phyloP scores from a whole-genome alignment of 108 stramenopile genomes.

The Fistulifera solaris region DNA sequence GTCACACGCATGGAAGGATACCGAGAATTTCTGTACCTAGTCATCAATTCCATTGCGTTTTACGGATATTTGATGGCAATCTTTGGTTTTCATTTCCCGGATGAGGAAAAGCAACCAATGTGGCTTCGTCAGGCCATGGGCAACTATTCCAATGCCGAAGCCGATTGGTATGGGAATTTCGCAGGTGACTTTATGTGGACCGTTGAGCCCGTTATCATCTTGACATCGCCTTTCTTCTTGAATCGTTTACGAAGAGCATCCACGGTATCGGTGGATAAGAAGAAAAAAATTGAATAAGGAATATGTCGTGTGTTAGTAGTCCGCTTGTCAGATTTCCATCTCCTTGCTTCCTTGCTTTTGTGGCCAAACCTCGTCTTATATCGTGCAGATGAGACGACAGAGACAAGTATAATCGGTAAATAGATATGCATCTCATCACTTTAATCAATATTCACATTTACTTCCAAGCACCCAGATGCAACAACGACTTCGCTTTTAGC shows the following conservation, averaged over 20 bases:
- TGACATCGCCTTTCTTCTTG: constrained; percentile 12
- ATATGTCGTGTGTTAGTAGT: background rate
- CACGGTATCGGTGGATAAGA: background rate
- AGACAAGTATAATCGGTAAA: no score
- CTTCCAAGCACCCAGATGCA: no score
- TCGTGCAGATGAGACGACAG: no score
- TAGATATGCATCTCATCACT: no score
- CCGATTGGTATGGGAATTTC: constrained; percentile 82
- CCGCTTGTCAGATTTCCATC: no score
- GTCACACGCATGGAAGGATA: constrained; percentile 41
- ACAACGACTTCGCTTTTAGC: no score
- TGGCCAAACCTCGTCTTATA: no score
- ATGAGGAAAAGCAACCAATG: constrained; percentile 38
- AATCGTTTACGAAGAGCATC: no score
- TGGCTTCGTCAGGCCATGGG: constrained; percentile 40
- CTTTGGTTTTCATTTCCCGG: constrained; percentile 48
- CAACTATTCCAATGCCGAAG: constrained; percentile 42
- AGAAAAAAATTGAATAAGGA: background rate
- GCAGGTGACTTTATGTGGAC: constrained; percentile 88
- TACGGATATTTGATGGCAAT: constrained; percentile 66
- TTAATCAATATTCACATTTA: no score
- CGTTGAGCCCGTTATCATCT: constrained; percentile 65
- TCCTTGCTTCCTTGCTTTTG: no score
- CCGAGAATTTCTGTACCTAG: constrained; percentile 66
- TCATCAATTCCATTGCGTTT: constrained; percentile 80